Evolutionary conservation across 331 rosid species (phyloP), one percentile per base, ranked within the genome.

Genomic region (Rhamnella rubrinervis): DNA sequence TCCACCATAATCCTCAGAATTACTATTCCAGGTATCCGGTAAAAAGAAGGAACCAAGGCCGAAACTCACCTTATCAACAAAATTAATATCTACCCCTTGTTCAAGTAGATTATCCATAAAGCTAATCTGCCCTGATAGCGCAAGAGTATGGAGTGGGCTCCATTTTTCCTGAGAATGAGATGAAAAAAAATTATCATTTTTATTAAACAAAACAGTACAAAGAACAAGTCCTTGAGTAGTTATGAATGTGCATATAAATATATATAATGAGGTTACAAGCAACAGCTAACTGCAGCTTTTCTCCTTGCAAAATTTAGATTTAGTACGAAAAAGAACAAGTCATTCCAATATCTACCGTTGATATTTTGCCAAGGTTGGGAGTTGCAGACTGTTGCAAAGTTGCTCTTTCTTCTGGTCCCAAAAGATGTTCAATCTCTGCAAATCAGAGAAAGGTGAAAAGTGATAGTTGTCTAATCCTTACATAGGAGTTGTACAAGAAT

Each of bases 361-460:
- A 85, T 76, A 91, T 72, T 70, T 83, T 93, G 65, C 73, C 84
- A 77, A 93, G 61, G 71, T 85, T 59, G 62, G 93, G 88, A 74
- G 83, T 74, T 17, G 76, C 78, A 84, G 88, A 85, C 81, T 81
- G 88, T 61, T 75, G 84, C 84, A 90, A 77, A 75, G 82, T 86
- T 56, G 78, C 92, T 75, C 77, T 74, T 88, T 90, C 96, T 82
- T 86, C 92, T 7, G 87, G 91, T 61, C 73, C 92, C 87, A 93
- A 80, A 74, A 93, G 95, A 67, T 71, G 89, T 76, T 93, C 98
- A 73, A 91, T 81, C 91, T 93, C 96, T 93, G 91, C 82, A 80
- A 69, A 81, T 38, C 60, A 77, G 23, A 56, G 49, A 73, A 44
- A 8, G n/a, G 20, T 17, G 59, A 23, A 57, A 25, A 76, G 35